phyloP scores from a whole-genome alignment of 2,329 filamentous ascomycete genomes.

The Scopulariopsis brevicaulis region DNA sequence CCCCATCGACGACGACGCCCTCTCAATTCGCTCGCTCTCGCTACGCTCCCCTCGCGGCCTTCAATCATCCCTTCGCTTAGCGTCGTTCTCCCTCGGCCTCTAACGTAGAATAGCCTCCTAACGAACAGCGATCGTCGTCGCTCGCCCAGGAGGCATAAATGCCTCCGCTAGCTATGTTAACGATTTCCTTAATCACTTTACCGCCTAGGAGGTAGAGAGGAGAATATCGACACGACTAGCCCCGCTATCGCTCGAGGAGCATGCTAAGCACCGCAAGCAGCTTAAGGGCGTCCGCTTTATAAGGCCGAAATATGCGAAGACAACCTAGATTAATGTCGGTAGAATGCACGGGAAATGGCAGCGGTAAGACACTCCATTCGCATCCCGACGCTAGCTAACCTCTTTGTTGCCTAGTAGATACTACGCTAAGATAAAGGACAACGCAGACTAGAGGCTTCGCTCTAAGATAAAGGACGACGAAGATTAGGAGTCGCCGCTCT shows the following conservation, averaged over 20 bases:
- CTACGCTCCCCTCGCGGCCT: neutral
- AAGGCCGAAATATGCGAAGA: constrained; percentile 10
- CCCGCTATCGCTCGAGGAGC: constrained; percentile 10
- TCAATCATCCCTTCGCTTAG: neutral
- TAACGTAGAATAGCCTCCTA: no score
- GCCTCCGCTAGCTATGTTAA: neutral
- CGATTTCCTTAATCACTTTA: neutral
- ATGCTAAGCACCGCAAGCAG: constrained; percentile 9
- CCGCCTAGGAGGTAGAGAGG: neutral
- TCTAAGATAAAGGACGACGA: constrained; percentile 1
- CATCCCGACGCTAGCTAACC: constrained; percentile 2
- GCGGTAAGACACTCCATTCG: constrained; percentile 7
- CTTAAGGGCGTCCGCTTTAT: constrained; percentile 10
- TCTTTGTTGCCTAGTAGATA: constrained; percentile 9
- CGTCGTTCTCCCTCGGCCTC: neutral
- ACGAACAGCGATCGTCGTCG: no score
- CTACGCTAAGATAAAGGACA: constrained; percentile 9
- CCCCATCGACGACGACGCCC: neutral
- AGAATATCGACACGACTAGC: neutral
- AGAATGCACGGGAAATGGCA: constrained; percentile 13
- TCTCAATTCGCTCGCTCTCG: neutral
- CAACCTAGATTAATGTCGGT: constrained; percentile 12
- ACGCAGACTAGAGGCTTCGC: neutral
- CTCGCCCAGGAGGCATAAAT: neutral
- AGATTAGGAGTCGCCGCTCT: constrained; percentile 10